Percentiles rank a stretch among this genome's conserved stretches.
Evolutionary conservation across 2,329 filamentous ascomycete species (phyloP).

Genomic region (Neonectria punicea): DNA sequence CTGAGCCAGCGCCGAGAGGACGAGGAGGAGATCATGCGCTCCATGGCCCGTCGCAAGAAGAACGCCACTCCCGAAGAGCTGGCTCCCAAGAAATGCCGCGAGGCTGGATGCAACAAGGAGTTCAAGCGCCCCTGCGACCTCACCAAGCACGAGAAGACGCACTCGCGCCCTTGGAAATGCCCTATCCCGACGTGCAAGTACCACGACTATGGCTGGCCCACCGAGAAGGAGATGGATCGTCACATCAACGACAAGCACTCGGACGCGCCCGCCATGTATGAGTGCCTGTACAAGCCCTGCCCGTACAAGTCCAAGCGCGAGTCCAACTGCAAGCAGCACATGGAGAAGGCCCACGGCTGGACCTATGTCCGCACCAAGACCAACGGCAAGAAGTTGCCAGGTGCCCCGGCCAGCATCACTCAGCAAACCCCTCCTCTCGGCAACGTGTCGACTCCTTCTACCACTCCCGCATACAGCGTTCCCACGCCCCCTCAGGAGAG

Average conservation of each 20-base stretch:
- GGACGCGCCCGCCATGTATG: conserved; percentile 79
- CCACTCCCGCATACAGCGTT: conserved; percentile 59
- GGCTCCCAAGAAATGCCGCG: conserved; percentile 79
- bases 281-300: conserved; percentile 85
- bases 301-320: conserved; percentile 95
- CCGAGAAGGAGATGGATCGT: conserved; percentile 96
- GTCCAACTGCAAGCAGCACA: conserved; percentile 98
- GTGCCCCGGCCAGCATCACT: conserved; percentile 58
- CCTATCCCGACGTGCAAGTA: conserved; percentile 86
- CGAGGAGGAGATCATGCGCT: conserved; percentile 85
- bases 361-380: conserved; percentile 92
- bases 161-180: conserved; percentile 97
- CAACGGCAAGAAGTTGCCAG: conserved; percentile 74
- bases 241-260: conserved; percentile 98
- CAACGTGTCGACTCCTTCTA: conserved; percentile 71
- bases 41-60: conserved; percentile 96
- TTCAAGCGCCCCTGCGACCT: conserved; percentile 98
- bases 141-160: conserved; percentile 98
- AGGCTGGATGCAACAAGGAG: conserved; percentile 83
- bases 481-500: conserved; percentile 68
- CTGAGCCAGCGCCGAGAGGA: conserved; percentile 77
- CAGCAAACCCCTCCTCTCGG: conserved; percentile 69
- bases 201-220: conserved; percentile 89
- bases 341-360: conserved; percentile 97
- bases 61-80: conserved; percentile 87